Evolutionary conservation across 2,329 filamentous ascomycete species (phyloP).

Genomic region (Tolypocladium nubicola): DNA sequence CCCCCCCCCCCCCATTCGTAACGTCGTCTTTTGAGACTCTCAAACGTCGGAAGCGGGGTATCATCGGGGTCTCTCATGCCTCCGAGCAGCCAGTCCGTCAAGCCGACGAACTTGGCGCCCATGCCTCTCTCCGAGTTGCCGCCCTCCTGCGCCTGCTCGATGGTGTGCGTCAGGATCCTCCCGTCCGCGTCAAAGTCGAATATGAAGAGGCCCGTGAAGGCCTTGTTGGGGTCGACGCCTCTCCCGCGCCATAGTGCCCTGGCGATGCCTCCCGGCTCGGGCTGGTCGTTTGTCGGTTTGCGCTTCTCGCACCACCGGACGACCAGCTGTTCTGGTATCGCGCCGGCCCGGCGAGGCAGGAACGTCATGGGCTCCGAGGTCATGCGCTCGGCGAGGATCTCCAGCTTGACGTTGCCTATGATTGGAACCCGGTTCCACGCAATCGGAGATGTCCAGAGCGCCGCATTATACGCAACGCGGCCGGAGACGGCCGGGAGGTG

Average conservation of each 20-base stretch:
- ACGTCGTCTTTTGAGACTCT: conserved; percentile 14
- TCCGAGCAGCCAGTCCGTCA: conserved; percentile 91
- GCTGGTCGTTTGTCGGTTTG: conserved; percentile 6
- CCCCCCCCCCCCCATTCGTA: too few species aligned
- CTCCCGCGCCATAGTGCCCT: conserved; percentile 28
- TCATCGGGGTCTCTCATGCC: conserved; percentile 41
- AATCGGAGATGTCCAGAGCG: conserved; percentile 90
- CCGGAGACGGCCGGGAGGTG: conserved; percentile 89
- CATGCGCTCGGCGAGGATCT: conserved; percentile 86
- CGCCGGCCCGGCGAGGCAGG: conserved; percentile 38
- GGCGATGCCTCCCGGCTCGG: conserved; percentile 28
- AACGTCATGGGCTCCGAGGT: conserved; percentile 45
- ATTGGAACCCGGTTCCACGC: conserved; percentile 92
- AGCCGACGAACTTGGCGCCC: conserved; percentile 74
- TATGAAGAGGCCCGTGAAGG: conserved; percentile 85
- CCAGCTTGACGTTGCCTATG: conserved; percentile 78
- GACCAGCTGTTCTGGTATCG: conserved; percentile 67
- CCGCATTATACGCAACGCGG: conserved; percentile 81
- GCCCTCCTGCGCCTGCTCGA: conserved; percentile 83
- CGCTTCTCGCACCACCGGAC: conserved; percentile 67
- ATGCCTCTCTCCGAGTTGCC: conserved; percentile 71
- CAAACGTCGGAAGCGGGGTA: conserved; percentile 24
- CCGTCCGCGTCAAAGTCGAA: conserved; percentile 92
- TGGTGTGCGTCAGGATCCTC: conserved; percentile 75
- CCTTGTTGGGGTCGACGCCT: conserved; percentile 48